phyloP scores from a whole-genome alignment of 352 stramenopile genomes.

The Phytophthora europaea region DNA sequence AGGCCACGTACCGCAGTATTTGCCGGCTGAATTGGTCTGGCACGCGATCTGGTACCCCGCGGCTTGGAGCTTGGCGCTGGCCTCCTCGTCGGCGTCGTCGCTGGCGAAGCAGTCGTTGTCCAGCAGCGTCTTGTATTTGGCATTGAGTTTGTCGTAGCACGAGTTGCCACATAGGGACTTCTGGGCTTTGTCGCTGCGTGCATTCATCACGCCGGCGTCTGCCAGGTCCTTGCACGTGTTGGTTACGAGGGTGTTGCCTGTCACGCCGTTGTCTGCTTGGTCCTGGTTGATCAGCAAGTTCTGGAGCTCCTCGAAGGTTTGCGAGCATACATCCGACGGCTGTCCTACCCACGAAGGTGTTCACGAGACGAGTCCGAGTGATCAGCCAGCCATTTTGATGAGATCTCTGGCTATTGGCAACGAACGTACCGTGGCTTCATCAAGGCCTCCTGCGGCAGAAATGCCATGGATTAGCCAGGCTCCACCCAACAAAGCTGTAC shows the following conservation, averaged over 20 bases:
- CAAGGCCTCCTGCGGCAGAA: slow-evolving; percentile 16
- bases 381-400: background rate
- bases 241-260: slow-evolving; percentile 54
- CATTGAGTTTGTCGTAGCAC: slow-evolving; percentile 62
- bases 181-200: slow-evolving; percentile 67
- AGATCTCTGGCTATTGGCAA: background rate
- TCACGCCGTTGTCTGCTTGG: slow-evolving; percentile 69
- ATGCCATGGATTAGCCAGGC: background rate
- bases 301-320: slow-evolving; percentile 59
- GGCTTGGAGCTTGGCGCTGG: slow-evolving; percentile 64
- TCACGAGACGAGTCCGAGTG: background rate
- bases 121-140: slow-evolving; percentile 75
- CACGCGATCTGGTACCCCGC: slow-evolving; percentile 79
- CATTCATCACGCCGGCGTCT: slow-evolving; percentile 62
- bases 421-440: slow-evolving; percentile 20
- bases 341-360: slow-evolving; percentile 4
- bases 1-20: slow-evolving; percentile 78
- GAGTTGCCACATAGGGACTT: slow-evolving; percentile 67
- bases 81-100: slow-evolving; percentile 61
- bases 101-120: slow-evolving; percentile 75
- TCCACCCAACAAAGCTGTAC: background rate
- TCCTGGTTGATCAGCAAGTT: slow-evolving; percentile 64
- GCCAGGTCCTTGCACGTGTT: slow-evolving; percentile 77
- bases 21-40: slow-evolving; percentile 56
- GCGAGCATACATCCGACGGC: slow-evolving; percentile 45